phyloP scores from a whole-genome alignment of 805 yeast genomes.

The Yueomyces sp. region DNA sequence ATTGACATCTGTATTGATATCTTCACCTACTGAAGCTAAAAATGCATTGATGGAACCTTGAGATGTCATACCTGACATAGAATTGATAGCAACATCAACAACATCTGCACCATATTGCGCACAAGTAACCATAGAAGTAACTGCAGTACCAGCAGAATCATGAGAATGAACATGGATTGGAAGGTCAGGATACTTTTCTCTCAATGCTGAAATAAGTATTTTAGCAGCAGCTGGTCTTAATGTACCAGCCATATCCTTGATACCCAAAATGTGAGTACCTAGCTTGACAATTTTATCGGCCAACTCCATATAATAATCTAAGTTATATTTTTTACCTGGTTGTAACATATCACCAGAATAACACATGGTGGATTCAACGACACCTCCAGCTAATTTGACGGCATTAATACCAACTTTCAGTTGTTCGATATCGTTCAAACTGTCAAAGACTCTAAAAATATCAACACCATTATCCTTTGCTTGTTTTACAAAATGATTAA shows the following conservation, averaged over 20 bases:
- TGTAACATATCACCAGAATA: constrained; percentile 98
- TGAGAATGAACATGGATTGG: constrained; percentile 99
- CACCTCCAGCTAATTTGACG: constrained; percentile 97
- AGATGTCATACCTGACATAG: constrained; percentile 96
- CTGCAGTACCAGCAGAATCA: constrained; percentile 99
- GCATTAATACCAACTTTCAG: constrained; percentile 96
- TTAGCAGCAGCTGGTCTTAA: constrained; percentile 90
- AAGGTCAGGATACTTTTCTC: constrained; percentile 79
- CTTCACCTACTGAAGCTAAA: constrained; percentile 84
- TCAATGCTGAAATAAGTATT: constrained; percentile 61
- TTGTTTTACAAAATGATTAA: constrained; percentile 89
- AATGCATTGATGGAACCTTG: constrained; percentile 94
- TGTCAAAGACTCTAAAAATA: constrained; percentile 95
- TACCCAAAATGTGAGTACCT: constrained; percentile 96
- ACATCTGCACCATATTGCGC: constrained; percentile 97
- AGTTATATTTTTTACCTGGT: constrained; percentile 90
- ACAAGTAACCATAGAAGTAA: constrained; percentile 88
- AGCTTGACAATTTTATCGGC: constrained; percentile 73
- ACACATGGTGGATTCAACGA: constrained; percentile 95
- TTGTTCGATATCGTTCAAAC: constrained; percentile 92
- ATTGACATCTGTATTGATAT: constrained; percentile 59
- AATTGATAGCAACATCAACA: constrained; percentile 93
- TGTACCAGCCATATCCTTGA: constrained; percentile 99
- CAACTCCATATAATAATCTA: constrained; percentile 73
- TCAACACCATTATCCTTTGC: constrained; percentile 96